Evolutionary conservation across 495 filamentous ascomycete species (phyloP), one percentile per base, ranked within the genome.

Genomic region (Neurospora sp.): DNA sequence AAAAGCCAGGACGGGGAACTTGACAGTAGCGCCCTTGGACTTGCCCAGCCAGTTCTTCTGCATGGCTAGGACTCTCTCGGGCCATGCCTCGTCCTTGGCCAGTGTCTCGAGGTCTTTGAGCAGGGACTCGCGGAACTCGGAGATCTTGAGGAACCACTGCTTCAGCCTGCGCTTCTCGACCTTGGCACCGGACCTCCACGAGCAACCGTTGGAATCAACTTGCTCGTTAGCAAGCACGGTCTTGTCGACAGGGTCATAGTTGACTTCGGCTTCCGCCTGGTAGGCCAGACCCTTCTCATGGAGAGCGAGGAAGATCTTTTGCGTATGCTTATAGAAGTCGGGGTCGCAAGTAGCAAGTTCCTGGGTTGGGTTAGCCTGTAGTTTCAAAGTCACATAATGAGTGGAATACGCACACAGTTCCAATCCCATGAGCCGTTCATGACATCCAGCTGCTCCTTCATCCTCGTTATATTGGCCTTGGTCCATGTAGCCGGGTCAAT

Each of bases 181-280:
- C 75, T 92, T 90, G 8, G 92, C 94, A 4, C 94, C 94, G 10
- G 93, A 96, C 69, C 94, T 86, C 94, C 94, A 97, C 8, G 93
- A 96, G 75, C 84, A 88, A 2, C 94, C 94, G 76, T 92, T 90
- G 8, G 90, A 83, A 77, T 94, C 93, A 11, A 97, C 94, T 80
- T 97, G 94, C 77, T 97, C 94, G 79, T 97, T 97, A 1, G 94
- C 94, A 65, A 97, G 81, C 37, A 97, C 94, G 0, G 94, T 97
- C 81, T 91, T 90, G 78, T 97, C 94, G 31, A 97, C 86, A 6
- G 94, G 94, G 75, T 97, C 94, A 81, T 91, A 97, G 81, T 97
- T 97, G 71, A 97, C 94, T 46, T 93, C 76, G 18, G 93, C 90
- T 71, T 94, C 90, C 11, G 85, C 87, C 74, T 92, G 92, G 77